Conservation (phyloP, 2,329 filamentous ascomycete species). For the Rhytidhysteron rufulum region DNA sequence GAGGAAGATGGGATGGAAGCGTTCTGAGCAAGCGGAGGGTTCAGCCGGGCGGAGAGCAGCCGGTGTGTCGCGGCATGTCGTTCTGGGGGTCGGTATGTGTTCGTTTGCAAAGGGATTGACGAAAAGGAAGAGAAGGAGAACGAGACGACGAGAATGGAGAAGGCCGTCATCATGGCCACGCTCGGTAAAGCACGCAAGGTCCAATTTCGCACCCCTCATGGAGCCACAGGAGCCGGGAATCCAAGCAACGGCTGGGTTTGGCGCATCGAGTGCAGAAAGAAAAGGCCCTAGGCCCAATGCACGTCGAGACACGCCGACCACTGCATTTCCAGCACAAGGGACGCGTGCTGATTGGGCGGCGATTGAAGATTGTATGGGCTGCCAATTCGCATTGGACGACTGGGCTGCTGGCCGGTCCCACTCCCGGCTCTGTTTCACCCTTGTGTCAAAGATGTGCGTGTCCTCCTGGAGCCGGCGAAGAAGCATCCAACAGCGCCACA, state of each 20-base stretch:
- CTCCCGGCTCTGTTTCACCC: too few relatives aligned
- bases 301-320: too few relatives aligned
- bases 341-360: too few relatives aligned
- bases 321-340: background rate
- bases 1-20: background rate
- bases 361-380: too few relatives aligned
- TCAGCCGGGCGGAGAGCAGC: slow-evolving; percentile 19
- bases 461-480: too few relatives aligned
- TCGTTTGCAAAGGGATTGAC: slow-evolving; percentile 9
- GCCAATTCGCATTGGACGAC: too few relatives aligned
- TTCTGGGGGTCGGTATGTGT: slow-evolving; percentile 8
- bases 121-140: slow-evolving; percentile 7
- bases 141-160: slow-evolving; percentile 10
- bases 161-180: slow-evolving; percentile 7
- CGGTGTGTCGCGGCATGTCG: slow-evolving; percentile 21
- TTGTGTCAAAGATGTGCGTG: too few relatives aligned
- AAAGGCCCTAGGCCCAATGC: background rate
- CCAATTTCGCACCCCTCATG: slow-evolving; percentile 12
- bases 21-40: slow-evolving; percentile 5
- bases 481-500: too few relatives aligned
- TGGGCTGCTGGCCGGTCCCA: too few relatives aligned
- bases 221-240: slow-evolving; percentile 12
- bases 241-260: slow-evolving; percentile 13
- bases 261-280: background rate
- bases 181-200: slow-evolving; percentile 15